These are phyloP conservation scores for Podospora tetraspora DNA, from an alignment of 495 filamentous ascomycete genomes.

Conservation along the genomic window DNA sequence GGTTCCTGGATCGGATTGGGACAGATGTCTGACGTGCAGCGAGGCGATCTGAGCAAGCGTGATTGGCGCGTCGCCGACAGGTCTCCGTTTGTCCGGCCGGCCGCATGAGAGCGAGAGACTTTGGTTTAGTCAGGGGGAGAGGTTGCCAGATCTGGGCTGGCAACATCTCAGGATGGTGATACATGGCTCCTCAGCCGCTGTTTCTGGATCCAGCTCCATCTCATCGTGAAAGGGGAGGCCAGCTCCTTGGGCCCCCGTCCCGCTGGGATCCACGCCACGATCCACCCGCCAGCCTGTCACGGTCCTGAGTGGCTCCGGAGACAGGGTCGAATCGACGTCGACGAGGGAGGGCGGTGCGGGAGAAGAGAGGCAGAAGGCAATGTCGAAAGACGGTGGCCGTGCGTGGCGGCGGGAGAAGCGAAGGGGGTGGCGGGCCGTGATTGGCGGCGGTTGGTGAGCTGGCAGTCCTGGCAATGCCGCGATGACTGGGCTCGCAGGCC, in stretches of 20 bases:
- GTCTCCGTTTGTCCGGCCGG: slow-evolving; percentile 1
- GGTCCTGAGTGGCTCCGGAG: slow-evolving; percentile 3
- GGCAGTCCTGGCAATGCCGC: slow-evolving; percentile 22
- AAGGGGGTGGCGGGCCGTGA: slow-evolving; percentile 25
- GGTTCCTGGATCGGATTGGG: slow-evolving; percentile 9
- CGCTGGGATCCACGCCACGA: slow-evolving; percentile 1
- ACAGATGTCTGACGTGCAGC: slow-evolving; percentile 14
- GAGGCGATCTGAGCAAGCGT: slow-evolving; percentile 5
- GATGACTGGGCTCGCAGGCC: slow-evolving; percentile 16
- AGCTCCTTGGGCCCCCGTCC: slow-evolving; percentile 4
- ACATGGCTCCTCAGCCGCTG: slow-evolving; percentile 2
- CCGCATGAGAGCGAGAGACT: background rate
- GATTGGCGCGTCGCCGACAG: slow-evolving; percentile 8
- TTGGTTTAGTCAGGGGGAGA: slow-evolving; percentile 2
- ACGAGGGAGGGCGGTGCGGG: slow-evolving; percentile 10
- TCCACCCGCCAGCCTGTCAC: background rate
- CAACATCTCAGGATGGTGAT: slow-evolving; percentile 1
- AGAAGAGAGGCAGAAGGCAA: slow-evolving; percentile 12
- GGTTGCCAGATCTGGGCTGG: slow-evolving; percentile 5
- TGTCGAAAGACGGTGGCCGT: slow-evolving; percentile 10
- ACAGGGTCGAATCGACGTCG: slow-evolving; percentile 3
- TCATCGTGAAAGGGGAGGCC: slow-evolving; percentile 5
- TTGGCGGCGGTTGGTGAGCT: slow-evolving; percentile 27
- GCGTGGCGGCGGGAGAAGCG: slow-evolving; percentile 17
- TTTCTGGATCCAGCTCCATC: slow-evolving; percentile 1